Conservation (phyloP, 352 stramenopile species). For the Globisporangium echinulatum region DNA sequence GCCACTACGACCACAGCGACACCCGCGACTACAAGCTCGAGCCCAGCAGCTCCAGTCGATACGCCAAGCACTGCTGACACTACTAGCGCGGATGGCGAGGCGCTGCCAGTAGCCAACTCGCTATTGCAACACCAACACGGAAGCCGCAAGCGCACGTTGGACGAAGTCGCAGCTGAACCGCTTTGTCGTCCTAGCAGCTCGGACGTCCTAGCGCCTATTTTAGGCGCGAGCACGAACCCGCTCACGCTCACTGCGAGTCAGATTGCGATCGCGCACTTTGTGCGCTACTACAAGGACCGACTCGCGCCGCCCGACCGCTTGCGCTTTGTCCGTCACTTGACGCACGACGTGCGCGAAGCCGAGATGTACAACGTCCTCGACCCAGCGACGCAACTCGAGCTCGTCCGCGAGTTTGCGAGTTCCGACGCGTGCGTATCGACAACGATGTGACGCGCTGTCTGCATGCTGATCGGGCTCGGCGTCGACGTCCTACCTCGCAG, state of each 20-base stretch:
- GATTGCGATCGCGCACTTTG: conserved; percentile 34
- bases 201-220: too few relatives aligned
- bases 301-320: conserved; percentile 21
- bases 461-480: too few relatives aligned
- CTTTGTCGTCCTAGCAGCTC: too few relatives aligned
- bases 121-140: background rate
- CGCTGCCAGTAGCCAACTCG: conserved; percentile 1
- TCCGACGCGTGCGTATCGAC: too few relatives aligned
- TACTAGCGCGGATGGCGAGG: conserved; percentile 9
- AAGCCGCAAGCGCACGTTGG: background rate
- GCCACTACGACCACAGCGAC: too few relatives aligned
- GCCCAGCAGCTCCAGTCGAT: background rate
- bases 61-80: conserved; percentile 13
- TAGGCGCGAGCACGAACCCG: background rate
- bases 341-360: conserved; percentile 35
- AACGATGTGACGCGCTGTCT: too few relatives aligned
- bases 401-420: conserved; percentile 29
- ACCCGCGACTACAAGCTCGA: background rate
- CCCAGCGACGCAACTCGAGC: conserved; percentile 31
- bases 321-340: conserved; percentile 37
- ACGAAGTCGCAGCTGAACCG: too few relatives aligned
- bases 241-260: conserved; percentile 27
- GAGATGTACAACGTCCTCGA: conserved; percentile 67
- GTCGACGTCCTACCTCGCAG: too few relatives aligned
- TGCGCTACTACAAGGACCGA: conserved; percentile 27